These are phyloP conservation scores for Nissolia schottii DNA, from an alignment of 306 rosid species.

Conservation along the genomic window DNA sequence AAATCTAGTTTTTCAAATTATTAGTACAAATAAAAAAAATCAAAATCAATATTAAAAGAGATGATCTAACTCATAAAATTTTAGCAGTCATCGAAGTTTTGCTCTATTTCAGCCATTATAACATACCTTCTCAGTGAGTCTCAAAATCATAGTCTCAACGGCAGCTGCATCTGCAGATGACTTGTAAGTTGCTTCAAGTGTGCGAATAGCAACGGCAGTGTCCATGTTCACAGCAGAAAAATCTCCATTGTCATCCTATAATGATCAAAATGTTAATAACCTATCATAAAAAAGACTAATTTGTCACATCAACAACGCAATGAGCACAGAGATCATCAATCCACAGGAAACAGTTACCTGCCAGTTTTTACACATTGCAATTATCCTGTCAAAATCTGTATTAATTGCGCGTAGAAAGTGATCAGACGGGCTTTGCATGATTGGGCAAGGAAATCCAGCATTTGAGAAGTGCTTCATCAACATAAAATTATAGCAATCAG, in stretches of 20 bases:
- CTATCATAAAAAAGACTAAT: background rate
- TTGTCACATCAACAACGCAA: background rate
- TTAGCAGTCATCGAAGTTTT: background rate
- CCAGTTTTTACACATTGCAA: slow-evolving; percentile 98
- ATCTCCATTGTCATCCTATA: slow-evolving; percentile 93
- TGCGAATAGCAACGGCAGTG: slow-evolving; percentile 98
- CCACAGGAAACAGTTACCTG: slow-evolving; percentile 53
- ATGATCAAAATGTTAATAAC: slow-evolving; percentile 23
- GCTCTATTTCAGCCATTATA: background rate
- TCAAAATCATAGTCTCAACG: slow-evolving; percentile 83
- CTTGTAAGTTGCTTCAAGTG: slow-evolving; percentile 96
- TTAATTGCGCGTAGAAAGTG: slow-evolving; percentile 96
- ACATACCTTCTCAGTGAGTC: slow-evolving; percentile 80
- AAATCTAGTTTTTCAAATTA: background rate
- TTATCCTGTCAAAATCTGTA: slow-evolving; percentile 95
- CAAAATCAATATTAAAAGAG: background rate
- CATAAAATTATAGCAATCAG: slow-evolving; percentile 32
- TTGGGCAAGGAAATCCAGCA: slow-evolving; percentile 99
- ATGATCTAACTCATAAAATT: background rate
- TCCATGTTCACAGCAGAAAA: slow-evolving; percentile 98
- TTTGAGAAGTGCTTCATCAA: slow-evolving; percentile 91
- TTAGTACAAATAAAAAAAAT: background rate
- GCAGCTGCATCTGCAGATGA: slow-evolving; percentile 94
- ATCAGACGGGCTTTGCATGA: slow-evolving; percentile 99
- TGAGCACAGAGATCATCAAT: background rate